Percentiles rank a stretch among this genome's conserved stretches.
phyloP scores from a whole-genome alignment of 768 basidiomycete genomes.

The Podaxis sp. region DNA sequence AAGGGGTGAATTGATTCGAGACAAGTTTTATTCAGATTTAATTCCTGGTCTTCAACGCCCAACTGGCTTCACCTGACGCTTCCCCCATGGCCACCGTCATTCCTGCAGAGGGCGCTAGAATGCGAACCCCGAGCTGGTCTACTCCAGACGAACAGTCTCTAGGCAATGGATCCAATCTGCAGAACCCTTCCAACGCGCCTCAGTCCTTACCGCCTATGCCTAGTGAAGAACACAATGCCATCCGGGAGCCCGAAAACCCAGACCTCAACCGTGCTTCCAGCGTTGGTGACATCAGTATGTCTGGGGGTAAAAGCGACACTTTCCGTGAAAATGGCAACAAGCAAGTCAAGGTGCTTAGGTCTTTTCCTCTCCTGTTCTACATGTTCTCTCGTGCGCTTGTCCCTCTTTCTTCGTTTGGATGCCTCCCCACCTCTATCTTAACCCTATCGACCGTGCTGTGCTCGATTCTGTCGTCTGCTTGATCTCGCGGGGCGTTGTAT shows the following conservation, averaged over 20 bases:
- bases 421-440: slow-evolving; percentile 7
- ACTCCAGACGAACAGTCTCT: slow-evolving; percentile 44
- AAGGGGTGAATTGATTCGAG: background rate
- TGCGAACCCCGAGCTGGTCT: slow-evolving; percentile 45
- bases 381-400: slow-evolving; percentile 32
- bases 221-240: slow-evolving; percentile 39
- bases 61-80: background rate
- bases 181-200: slow-evolving; percentile 24
- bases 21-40: background rate
- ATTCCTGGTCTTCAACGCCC: background rate
- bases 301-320: slow-evolving; percentile 41
- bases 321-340: slow-evolving; percentile 69
- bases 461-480: slow-evolving; percentile 23
- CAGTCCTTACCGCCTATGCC: slow-evolving; percentile 41
- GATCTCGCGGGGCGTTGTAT: slow-evolving; percentile 20
- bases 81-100: slow-evolving; percentile 28
- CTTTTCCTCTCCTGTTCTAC: slow-evolving; percentile 25
- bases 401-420: slow-evolving; percentile 21
- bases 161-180: slow-evolving; percentile 36
- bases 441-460: slow-evolving; percentile 18
- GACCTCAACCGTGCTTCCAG: slow-evolving; percentile 51
- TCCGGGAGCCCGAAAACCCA: slow-evolving; percentile 44
- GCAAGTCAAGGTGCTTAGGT: slow-evolving; percentile 87
- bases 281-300: slow-evolving; percentile 36
- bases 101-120: slow-evolving; percentile 25